Evolutionary conservation across 1,139 yeast species (phyloP), one percentile per base, ranked within the genome.

Genomic region (Suhomyces terraborum): DNA sequence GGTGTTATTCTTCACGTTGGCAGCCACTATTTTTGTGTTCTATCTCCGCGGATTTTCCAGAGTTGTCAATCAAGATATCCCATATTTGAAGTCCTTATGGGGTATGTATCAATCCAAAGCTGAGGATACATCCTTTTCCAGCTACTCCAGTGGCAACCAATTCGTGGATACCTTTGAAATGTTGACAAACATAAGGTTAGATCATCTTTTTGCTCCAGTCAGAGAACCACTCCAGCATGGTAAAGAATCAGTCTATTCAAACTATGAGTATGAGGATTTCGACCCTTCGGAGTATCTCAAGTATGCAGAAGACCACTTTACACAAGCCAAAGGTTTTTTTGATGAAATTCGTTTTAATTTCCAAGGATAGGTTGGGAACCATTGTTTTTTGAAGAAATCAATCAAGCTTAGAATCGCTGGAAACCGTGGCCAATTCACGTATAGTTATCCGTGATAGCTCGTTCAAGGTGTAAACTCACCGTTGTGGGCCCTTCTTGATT

Each of bases 301-400:
- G 14, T 58, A 60, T 36, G 47, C 59, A 10, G 48, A 51, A 31
- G 49, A 50, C 20, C 51, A 54, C 33, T 54, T 57, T 38, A 41
- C 48, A n/a, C 48, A 42, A 10, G 45, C 42, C 18, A 51, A 45
- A 13, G 43, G 36, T 1, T 28, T 38, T 4, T 28, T 50, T 14
- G 36, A 35, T 10, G 36, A 34, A 1, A 32, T 39, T 5, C 3
- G 4, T 2, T 29, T 19, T 3, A 14, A 19, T 1, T 13, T 30
- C 18, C n/a, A 18, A n/a, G n/a, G n/a, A n/a, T n/a, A n/a, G n/a
- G n/a, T n/a, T n/a, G n/a, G n/a, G n/a, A n/a, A n/a, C n/a, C n/a
- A n/a, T n/a, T n/a, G n/a, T n/a, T n/a, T n/a, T n/a, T n/a, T n/a
- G n/a, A n/a, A n/a, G n/a, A n/a, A n/a, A n/a, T n/a, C n/a, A n/a